Percentiles rank a stretch among this genome's conserved stretches.
Conservation (phyloP, 2,329 filamentous ascomycete species). For the Parafenestella ontariensis region DNA sequence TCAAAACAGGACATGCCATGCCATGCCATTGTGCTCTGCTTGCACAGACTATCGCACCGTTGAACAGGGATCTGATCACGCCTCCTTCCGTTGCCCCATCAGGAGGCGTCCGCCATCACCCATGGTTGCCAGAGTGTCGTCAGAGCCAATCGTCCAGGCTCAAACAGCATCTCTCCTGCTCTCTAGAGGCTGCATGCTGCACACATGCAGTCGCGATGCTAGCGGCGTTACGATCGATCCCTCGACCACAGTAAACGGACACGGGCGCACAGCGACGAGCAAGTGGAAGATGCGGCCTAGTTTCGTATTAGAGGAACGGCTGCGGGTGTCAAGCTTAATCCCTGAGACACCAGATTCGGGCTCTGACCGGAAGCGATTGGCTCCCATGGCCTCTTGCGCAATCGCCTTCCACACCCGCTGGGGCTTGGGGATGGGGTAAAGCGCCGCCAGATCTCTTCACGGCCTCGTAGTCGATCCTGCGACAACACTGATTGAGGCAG, state of each 20-base stretch:
- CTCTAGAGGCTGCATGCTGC: neutral
- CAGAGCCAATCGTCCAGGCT: neutral
- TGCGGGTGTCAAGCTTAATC: neutral
- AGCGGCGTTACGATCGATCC: neutral
- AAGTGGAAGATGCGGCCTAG: neutral
- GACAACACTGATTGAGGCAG: slow-evolving; percentile 15
- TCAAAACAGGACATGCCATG: slow-evolving; percentile 1
- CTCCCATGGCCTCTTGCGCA: neutral
- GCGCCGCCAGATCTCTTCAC: neutral
- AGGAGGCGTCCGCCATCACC: slow-evolving; percentile 17
- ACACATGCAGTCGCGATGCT: neutral
- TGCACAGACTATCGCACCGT: slow-evolving; percentile 8
- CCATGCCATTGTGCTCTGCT: neutral
- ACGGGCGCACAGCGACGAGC: neutral
- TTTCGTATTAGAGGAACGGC: neutral
- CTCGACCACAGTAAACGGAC: neutral
- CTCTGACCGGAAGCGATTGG: neutral
- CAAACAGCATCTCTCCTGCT: neutral
- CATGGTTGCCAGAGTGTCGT: slow-evolving; percentile 7
- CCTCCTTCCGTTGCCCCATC: slow-evolving; percentile 18
- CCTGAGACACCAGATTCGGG: neutral
- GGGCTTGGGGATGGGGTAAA: neutral
- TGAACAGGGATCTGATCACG: slow-evolving; percentile 14
- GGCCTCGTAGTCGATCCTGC: slow-evolving; percentile 5
- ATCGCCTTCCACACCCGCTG: neutral